Conservation (phyloP, 352 stramenopile species). For the Phytophthora vignae region DNA sequence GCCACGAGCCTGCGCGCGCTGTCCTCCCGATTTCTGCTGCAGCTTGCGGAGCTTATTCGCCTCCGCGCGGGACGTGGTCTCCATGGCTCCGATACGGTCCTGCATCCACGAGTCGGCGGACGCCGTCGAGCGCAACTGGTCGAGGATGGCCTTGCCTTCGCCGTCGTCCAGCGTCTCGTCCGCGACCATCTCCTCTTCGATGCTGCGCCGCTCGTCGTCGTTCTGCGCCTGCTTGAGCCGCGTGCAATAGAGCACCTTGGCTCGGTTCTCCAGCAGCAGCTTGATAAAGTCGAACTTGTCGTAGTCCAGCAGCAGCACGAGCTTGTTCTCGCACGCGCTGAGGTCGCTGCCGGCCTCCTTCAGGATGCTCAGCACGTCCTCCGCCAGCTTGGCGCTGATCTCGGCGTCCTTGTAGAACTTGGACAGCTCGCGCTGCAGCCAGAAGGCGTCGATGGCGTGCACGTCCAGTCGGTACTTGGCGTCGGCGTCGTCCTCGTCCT, state of each 20-base stretch:
- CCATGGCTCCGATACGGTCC: slow-evolving; percentile 90
- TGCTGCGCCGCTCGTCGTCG: slow-evolving; percentile 89
- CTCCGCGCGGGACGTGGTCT: slow-evolving; percentile 84
- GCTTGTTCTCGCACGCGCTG: slow-evolving; percentile 95
- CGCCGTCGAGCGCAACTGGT: slow-evolving; percentile 90
- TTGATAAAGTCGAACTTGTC: slow-evolving; percentile 99
- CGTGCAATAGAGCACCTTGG: slow-evolving; percentile 97
- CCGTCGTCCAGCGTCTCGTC: slow-evolving; percentile 87
- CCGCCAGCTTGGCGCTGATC: slow-evolving; percentile 91
- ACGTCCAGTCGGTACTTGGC: slow-evolving; percentile 89
- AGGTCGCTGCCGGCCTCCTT: slow-evolving; percentile 73
- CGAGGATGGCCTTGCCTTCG: slow-evolving; percentile 90
- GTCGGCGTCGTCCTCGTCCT: slow-evolving; percentile 73
- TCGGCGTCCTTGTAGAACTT: slow-evolving; percentile 97
- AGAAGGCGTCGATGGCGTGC: slow-evolving; percentile 99
- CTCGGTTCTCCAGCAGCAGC: slow-evolving; percentile 95
- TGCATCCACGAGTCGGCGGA: slow-evolving; percentile 96
- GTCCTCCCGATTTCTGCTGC: slow-evolving; percentile 56
- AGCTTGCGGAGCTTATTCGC: slow-evolving; percentile 85
- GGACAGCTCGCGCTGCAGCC: slow-evolving; percentile 96
- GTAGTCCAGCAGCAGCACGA: slow-evolving; percentile 98
- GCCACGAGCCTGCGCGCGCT: slow-evolving; percentile 20
- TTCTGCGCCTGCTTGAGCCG: slow-evolving; percentile 96
- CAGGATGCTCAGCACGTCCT: slow-evolving; percentile 89
- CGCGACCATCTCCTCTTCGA: slow-evolving; percentile 92